These are phyloP conservation scores for Suillus lakei DNA, from an alignment of 768 basidiomycete species.

Conservation along the genomic window DNA sequence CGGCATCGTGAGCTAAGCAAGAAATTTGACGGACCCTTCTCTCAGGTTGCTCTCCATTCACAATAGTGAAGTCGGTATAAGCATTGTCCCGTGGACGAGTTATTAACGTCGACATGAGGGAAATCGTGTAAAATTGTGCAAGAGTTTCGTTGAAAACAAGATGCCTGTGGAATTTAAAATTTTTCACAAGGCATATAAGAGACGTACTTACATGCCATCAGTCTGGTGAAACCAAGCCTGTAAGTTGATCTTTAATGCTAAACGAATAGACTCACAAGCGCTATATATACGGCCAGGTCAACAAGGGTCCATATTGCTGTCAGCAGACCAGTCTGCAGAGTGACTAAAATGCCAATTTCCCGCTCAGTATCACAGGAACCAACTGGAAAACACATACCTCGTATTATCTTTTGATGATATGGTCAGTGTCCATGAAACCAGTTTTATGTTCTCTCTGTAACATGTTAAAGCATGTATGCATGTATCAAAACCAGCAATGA, in stretches of 20 bases:
- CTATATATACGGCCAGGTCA: conserved; percentile 35
- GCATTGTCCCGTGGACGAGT: conserved; percentile 26
- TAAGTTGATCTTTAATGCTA: conserved; percentile 8
- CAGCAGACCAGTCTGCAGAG: conserved; percentile 44
- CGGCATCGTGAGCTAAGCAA: conserved; percentile 3
- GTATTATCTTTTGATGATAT: conserved; percentile 42
- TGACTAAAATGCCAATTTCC: conserved; percentile 31
- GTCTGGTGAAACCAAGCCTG: conserved; percentile 18
- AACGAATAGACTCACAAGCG: conserved; percentile 16
- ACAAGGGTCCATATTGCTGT: conserved; percentile 42
- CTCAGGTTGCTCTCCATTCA: conserved; percentile 26
- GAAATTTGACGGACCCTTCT: conserved; percentile 22
- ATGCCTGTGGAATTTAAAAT: conserved; percentile 21
- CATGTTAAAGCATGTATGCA: conserved; percentile 1
- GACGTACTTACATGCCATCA: conserved; percentile 19
- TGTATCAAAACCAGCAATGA: background rate
- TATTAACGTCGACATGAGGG: conserved; percentile 38
- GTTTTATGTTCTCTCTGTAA: conserved; percentile 41
- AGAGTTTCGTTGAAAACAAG: conserved; percentile 37
- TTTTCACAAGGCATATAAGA: background rate
- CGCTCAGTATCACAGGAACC: background rate
- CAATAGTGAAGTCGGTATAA: conserved; percentile 26
- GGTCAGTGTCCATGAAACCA: conserved; percentile 42
- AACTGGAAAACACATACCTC: conserved; percentile 21
- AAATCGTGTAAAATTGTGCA: conserved; percentile 42